Conservation (phyloP, 257 asterid genomes). For the Rubia yunnanensis region DNA sequence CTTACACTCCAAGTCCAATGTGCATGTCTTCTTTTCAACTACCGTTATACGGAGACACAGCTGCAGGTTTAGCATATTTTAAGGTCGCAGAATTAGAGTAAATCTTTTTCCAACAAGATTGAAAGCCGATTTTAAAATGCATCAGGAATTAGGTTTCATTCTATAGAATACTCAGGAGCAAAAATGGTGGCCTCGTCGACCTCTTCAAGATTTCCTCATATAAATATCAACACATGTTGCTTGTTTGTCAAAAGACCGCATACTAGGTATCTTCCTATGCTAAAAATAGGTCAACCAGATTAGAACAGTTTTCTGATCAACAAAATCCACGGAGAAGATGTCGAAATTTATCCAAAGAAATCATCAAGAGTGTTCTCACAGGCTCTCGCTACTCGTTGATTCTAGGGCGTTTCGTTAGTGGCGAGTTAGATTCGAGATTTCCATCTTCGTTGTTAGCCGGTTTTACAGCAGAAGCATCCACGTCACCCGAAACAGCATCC, state of each 20-base stretch:
- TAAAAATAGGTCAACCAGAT: constrained; percentile 2
- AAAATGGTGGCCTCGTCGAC: constrained; percentile 1
- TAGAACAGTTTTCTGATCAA: constrained; percentile 6
- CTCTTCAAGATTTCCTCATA: constrained; percentile 1
- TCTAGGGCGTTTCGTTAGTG: constrained; percentile 62
- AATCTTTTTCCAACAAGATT: background rate
- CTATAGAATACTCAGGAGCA: constrained; percentile 1
- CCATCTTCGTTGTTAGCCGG: constrained; percentile 21
- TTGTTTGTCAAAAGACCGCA: constrained; percentile 7
- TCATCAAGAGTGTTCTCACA: background rate
- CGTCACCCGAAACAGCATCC: constrained; percentile 7
- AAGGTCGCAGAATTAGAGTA: background rate
- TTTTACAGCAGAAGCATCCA: constrained; percentile 17
- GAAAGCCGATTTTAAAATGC: background rate
- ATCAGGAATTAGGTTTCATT: background rate
- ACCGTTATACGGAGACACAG: background rate
- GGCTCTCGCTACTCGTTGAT: constrained; percentile 29
- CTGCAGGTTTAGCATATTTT: constrained; percentile 1
- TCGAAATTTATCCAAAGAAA: constrained; percentile 10
- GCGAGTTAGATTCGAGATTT: constrained; percentile 27
- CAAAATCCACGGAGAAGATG: background rate
- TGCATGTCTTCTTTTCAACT: background rate
- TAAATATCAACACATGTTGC: background rate
- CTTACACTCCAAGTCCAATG: constrained; percentile 7
- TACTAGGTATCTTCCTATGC: constrained; percentile 2